phyloP scores from a whole-genome alignment of 2,329 filamentous ascomycete genomes.

The Ilyonectria robusta region DNA sequence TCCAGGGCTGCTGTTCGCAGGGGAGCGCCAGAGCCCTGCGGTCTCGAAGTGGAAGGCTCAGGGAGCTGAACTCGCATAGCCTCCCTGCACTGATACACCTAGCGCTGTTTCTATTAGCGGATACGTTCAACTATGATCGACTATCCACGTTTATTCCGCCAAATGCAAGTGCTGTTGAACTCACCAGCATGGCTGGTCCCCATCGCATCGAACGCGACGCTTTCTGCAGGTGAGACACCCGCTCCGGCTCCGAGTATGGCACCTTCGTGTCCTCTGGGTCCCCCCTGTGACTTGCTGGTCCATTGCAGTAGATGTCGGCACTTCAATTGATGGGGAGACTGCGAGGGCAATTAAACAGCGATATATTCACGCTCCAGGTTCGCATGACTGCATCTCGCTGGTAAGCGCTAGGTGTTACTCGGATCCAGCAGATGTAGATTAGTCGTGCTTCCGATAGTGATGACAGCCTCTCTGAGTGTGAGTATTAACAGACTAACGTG shows the following conservation, averaged over 20 bases:
- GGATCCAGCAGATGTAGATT: neutral
- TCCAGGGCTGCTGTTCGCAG: conserved; percentile 44
- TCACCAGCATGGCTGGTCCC: conserved; percentile 36
- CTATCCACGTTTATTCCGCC: neutral
- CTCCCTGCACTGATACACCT: conserved; percentile 33
- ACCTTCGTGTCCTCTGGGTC: conserved; percentile 5
- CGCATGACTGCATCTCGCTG: neutral
- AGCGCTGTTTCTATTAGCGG: conserved; percentile 24
- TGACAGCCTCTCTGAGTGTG: neutral
- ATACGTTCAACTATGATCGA: neutral
- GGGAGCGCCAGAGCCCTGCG: conserved; percentile 37
- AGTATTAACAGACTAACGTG: too few relatives aligned
- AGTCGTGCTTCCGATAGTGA: neutral
- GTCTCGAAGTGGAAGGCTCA: conserved; percentile 42
- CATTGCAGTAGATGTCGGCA: conserved; percentile 3
- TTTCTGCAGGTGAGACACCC: conserved; percentile 30
- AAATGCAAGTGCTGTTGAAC: conserved; percentile 8
- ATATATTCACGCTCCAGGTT: neutral
- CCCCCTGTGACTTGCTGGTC: neutral
- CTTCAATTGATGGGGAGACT: neutral
- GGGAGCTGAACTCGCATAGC: conserved; percentile 35
- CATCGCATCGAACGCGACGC: conserved; percentile 30
- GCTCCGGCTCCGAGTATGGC: conserved; percentile 27
- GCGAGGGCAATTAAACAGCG: neutral
- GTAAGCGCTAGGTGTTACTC: neutral